A percentile compares a stretch with the other conserved stretches of the same genome.
phyloP scores from a whole-genome alignment of 2,329 filamentous ascomycete genomes.

The Aspergillus pseudotamarii region DNA sequence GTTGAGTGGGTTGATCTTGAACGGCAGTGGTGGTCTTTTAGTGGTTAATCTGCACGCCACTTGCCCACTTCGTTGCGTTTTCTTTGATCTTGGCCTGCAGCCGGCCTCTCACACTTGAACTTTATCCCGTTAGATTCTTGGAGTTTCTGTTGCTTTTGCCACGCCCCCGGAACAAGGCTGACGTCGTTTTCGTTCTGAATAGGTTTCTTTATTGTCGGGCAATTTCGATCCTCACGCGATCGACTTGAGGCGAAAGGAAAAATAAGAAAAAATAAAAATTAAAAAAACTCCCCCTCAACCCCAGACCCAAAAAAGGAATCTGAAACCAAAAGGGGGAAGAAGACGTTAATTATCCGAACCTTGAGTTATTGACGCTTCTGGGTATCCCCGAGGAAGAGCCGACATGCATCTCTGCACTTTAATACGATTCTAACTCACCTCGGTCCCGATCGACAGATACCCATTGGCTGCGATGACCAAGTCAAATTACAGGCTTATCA shows the following conservation, averaged over 20 bases:
- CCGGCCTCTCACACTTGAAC: conserved; percentile 2
- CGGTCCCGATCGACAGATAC: conserved; percentile 8
- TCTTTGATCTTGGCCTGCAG: conserved; percentile 8
- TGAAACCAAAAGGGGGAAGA: neutral
- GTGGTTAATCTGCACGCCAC: conserved; percentile 13
- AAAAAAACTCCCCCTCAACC: too few relatives aligned
- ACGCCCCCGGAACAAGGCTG: conserved; percentile 5
- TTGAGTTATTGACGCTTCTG: neutral
- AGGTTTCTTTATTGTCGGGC: neutral
- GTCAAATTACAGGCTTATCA: conserved; percentile 31
- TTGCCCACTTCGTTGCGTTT: conserved; percentile 9
- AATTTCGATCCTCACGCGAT: neutral
- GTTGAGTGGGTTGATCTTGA: conserved; percentile 3
- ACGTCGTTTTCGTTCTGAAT: neutral
- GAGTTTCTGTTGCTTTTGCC: conserved; percentile 13
- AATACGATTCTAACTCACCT: neutral
- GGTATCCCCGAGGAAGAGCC: neutral
- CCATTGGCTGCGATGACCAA: conserved; percentile 28
- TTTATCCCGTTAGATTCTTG: conserved; percentile 6
- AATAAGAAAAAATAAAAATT: neutral
- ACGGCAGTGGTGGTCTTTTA: neutral
- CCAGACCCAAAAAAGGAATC: neutral
- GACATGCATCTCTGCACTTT: neutral
- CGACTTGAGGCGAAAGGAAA: neutral
- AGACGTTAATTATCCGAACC: neutral